These are phyloP conservation scores for Auriculariales sp. DNA, from an alignment of 768 basidiomycete genomes.

Conservation along the genomic window DNA sequence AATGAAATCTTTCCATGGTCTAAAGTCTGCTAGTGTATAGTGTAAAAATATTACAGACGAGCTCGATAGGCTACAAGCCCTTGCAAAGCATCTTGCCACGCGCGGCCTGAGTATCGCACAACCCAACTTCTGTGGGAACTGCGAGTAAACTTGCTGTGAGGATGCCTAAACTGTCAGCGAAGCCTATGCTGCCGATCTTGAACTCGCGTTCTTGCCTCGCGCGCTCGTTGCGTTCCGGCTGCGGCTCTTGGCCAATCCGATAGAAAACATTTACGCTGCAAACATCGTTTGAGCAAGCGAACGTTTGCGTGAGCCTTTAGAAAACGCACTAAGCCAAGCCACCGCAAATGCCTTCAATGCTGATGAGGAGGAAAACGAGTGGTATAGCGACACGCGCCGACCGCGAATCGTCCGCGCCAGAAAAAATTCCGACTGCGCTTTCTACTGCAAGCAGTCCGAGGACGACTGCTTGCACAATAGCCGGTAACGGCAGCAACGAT, in stretches of 20 bases:
- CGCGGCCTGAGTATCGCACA: conserved; percentile 60
- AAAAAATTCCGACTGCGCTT: conserved; percentile 54
- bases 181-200: conserved; percentile 80
- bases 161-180: conserved; percentile 68
- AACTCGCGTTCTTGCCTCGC: conserved; percentile 72
- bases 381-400: conserved; percentile 32
- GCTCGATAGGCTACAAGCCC: conserved; percentile 26
- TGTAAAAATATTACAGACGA: not conserved
- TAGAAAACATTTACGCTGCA: conserved; percentile 76
- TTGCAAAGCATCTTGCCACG: conserved; percentile 61
- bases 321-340: conserved; percentile 74
- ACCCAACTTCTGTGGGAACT: conserved; percentile 57
- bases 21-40: not conserved
- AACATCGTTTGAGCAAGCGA: not conserved
- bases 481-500: conserved; percentile 56
- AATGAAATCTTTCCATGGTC: not conserved
- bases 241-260: conserved; percentile 58
- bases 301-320: conserved; percentile 1
- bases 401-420: conserved; percentile 18
- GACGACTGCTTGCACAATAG: conserved; percentile 56
- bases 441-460: conserved; percentile 49
- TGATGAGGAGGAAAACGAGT: conserved; percentile 62
- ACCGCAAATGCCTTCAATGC: conserved; percentile 83
- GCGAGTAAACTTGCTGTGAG: conserved; percentile 48
- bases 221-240: conserved; percentile 36